Percentiles rank a stretch among this genome's conserved stretches.
These are phyloP conservation scores for Angomonas ambiguus DNA, from an alignment of 208 protist genomes.

Conservation along the genomic window DNA sequence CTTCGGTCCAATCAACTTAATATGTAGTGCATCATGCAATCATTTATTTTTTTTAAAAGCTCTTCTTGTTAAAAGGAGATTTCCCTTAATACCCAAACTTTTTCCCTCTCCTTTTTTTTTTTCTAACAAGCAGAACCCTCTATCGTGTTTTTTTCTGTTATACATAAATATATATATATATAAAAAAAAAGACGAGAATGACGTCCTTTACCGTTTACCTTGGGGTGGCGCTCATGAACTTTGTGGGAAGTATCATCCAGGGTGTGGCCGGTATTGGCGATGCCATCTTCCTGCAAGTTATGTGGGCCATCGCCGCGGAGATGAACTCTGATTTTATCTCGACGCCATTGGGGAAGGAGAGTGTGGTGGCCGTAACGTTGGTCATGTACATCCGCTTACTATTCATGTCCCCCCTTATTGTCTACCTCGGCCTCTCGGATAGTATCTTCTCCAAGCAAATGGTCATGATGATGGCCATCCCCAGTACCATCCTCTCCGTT, in stretches of 20 bases:
- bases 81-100: background rate
- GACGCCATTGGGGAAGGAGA: conserved; percentile 35
- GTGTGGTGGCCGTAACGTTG: conserved; percentile 37
- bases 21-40: too few relatives aligned
- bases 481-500: conserved; percentile 39
- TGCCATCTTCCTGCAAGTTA: conserved; percentile 52
- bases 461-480: conserved; percentile 51
- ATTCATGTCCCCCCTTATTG: conserved; percentile 43
- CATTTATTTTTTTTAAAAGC: too few relatives aligned
- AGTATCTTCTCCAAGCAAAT: conserved; percentile 57
- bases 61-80: conserved; percentile 5
- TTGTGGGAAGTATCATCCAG: conserved; percentile 44
- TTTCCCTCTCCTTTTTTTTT: conserved; percentile 2
- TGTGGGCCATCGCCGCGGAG: conserved; percentile 32
- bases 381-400: conserved; percentile 59
- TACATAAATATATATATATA: background rate
- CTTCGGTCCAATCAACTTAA: too few relatives aligned
- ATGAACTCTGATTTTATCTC: conserved; percentile 23
- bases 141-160: conserved; percentile 3
- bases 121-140: too few relatives aligned
- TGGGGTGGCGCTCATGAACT: conserved; percentile 38
- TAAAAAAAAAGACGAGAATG: conserved; percentile 1
- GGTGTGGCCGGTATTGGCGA: conserved; percentile 51
- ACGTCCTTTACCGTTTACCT: conserved; percentile 22
- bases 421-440: conserved; percentile 39